phyloP scores from a whole-genome alignment of 2,329 filamentous ascomycete genomes.

The Hymenoscyphus salicellus region DNA sequence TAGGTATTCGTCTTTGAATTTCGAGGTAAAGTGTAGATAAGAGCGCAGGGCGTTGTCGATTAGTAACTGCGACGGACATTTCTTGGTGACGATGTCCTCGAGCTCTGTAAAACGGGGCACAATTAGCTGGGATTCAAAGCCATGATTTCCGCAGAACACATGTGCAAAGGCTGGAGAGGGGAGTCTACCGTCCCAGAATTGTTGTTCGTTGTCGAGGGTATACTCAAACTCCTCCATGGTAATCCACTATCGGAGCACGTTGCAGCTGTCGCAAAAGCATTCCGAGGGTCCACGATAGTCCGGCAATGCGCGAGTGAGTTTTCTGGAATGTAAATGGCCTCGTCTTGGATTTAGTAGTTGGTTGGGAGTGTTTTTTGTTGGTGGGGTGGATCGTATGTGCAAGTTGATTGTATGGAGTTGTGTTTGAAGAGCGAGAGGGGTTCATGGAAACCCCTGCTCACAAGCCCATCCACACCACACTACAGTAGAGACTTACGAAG shows the following conservation, averaged over 20 bases:
- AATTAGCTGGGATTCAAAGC: constrained; percentile 6
- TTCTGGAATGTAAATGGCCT: neutral
- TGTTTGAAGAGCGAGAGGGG: neutral
- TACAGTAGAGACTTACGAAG: too few relatives aligned
- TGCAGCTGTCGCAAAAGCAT: constrained; percentile 32
- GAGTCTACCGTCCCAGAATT: constrained; percentile 80
- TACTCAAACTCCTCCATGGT: constrained; percentile 61
- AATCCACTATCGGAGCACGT: constrained; percentile 9
- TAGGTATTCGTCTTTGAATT: constrained; percentile 72
- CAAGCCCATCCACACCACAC: neutral
- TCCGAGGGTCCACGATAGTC: constrained; percentile 13
- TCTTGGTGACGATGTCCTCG: constrained; percentile 59
- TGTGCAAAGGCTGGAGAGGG: neutral
- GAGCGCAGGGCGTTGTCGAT: constrained; percentile 84
- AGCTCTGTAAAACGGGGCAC: constrained; percentile 51
- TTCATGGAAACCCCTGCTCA: neutral
- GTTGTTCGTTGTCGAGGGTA: constrained; percentile 73
- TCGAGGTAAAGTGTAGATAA: constrained; percentile 76
- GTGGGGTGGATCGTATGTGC: neutral
- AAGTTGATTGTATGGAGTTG: neutral
- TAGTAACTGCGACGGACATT: constrained; percentile 57
- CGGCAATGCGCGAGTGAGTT: neutral
- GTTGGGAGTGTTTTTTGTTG: neutral
- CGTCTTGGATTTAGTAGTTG: neutral
- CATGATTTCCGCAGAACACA: neutral